These are phyloP conservation scores for Otatea glauca DNA, from an alignment of 176 grass and related monocot species.

Conservation along the genomic window DNA sequence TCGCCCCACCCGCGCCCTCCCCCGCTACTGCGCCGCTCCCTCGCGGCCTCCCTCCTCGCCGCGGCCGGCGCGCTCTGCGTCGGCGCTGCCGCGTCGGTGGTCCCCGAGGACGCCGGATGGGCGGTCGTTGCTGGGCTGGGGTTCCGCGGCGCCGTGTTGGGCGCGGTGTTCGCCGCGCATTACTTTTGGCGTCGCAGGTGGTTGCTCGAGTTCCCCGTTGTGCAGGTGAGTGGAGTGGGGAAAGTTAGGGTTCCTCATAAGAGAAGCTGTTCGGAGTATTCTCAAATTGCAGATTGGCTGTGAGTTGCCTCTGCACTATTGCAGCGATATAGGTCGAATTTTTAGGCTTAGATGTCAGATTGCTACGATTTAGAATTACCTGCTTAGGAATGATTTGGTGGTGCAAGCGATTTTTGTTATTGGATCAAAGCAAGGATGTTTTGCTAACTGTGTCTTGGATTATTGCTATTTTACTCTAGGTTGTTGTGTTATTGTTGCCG, in stretches of 20 bases:
- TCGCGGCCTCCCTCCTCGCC: slow-evolving; percentile 47
- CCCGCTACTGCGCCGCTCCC: slow-evolving; percentile 30
- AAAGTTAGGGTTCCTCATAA: slow-evolving; percentile 44
- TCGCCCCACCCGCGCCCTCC: slow-evolving; percentile 54
- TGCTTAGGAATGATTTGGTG: slow-evolving; percentile 18
- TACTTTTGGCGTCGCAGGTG: slow-evolving; percentile 57
- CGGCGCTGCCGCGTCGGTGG: slow-evolving; percentile 36
- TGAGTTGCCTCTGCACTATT: not conserved
- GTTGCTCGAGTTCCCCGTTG: slow-evolving; percentile 60
- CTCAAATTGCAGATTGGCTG: not conserved
- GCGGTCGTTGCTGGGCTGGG: slow-evolving; percentile 44
- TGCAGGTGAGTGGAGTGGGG: slow-evolving; percentile 55
- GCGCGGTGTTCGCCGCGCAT: slow-evolving; percentile 49
- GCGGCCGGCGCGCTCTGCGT: slow-evolving; percentile 45
- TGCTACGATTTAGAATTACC: not conserved
- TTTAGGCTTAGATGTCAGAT: not conserved
- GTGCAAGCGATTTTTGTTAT: not conserved
- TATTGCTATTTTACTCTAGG: slow-evolving; percentile 12
- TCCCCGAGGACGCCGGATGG: slow-evolving; percentile 47
- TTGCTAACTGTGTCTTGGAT: not conserved
- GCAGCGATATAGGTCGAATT: not conserved
- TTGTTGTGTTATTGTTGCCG: not conserved
- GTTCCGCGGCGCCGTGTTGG: slow-evolving; percentile 56
- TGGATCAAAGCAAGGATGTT: not conserved
- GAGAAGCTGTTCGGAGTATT: not conserved